Percentiles rank a stretch among this genome's conserved stretches.
Conservation (phyloP, 768 basidiomycete species). For the Lanmaoa pseudosensibilis region DNA sequence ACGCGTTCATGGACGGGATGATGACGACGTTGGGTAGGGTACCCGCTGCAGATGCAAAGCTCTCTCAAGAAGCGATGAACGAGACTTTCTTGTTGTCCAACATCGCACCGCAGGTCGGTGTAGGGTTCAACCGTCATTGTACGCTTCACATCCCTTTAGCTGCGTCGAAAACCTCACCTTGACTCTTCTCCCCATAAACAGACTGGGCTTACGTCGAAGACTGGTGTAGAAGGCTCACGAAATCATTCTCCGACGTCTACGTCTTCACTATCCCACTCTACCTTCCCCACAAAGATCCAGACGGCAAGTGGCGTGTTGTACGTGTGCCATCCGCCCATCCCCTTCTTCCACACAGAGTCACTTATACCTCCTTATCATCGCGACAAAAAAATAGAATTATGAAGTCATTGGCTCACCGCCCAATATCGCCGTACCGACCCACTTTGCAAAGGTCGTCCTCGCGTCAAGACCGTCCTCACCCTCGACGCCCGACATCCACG, state of each 20-base stretch:
- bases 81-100: slow-evolving; percentile 95
- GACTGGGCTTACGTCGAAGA: slow-evolving; percentile 98
- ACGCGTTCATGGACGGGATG: not conserved
- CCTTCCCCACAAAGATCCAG: slow-evolving; percentile 77
- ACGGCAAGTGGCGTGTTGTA: slow-evolving; percentile 96
- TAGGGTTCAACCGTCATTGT: slow-evolving; percentile 98
- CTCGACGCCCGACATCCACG: slow-evolving; percentile 63
- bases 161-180: not conserved
- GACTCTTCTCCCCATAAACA: slow-evolving; percentile 27
- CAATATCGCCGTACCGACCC: slow-evolving; percentile 91
- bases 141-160: not conserved
- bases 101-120: slow-evolving; percentile 97
- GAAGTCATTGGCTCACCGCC: slow-evolving; percentile 95
- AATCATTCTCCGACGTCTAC: slow-evolving; percentile 90
- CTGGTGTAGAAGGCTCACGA: slow-evolving; percentile 90
- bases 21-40: slow-evolving; percentile 54
- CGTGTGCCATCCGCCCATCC: slow-evolving; percentile 33
- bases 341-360: not conserved
- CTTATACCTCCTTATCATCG: not conserved
- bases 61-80: slow-evolving; percentile 90
- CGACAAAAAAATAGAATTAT: slow-evolving; percentile 57
- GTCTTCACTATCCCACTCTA: slow-evolving; percentile 98
- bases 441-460: slow-evolving; percentile 95
- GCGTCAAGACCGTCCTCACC: slow-evolving; percentile 74
- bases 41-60: slow-evolving; percentile 94